Evolutionary conservation across 148 eudicot genomes (phyloP).

Genomic region (Rhododendron henanense): DNA sequence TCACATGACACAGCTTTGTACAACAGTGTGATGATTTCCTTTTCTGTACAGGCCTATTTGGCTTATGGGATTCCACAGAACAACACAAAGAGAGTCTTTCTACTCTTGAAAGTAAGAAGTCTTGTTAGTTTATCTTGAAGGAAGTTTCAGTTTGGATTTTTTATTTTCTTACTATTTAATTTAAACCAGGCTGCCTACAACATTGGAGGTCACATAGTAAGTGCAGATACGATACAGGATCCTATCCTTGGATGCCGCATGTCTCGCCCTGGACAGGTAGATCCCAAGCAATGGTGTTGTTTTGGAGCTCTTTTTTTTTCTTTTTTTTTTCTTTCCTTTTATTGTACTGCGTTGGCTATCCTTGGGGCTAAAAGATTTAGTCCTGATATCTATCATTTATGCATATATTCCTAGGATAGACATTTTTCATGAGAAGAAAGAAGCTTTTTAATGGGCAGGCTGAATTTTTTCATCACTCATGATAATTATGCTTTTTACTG

Average conservation of each 20-base stretch:
- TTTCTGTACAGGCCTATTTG: slow-evolving; percentile 62
- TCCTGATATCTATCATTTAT: not conserved
- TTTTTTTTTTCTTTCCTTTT: not conserved
- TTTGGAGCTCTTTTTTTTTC: not conserved
- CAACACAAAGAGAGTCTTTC: slow-evolving; percentile 76
- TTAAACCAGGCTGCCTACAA: slow-evolving; percentile 80
- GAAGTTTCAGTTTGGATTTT: not conserved
- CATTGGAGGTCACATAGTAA: slow-evolving; percentile 78
- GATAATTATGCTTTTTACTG: not conserved
- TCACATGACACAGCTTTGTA: not conserved
- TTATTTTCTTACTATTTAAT: slow-evolving; percentile 11
- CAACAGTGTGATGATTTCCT: not conserved
- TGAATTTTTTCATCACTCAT: not conserved
- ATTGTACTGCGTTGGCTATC: not conserved
- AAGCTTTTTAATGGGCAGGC: not conserved
- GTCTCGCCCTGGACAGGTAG: slow-evolving; percentile 94
- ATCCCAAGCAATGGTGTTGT: not conserved
- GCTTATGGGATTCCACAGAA: slow-evolving; percentile 92
- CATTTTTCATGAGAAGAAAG: not conserved
- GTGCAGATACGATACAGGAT: slow-evolving; percentile 77
- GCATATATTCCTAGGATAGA: not conserved
- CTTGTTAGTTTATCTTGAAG: not conserved
- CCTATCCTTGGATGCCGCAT: slow-evolving; percentile 75
- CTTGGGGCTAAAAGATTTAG: not conserved
- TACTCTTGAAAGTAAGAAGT: slow-evolving; percentile 71